These are phyloP conservation scores for Marasmius fiardii DNA, from an alignment of 1,284 basidiomycete genomes.

Conservation along the genomic window DNA sequence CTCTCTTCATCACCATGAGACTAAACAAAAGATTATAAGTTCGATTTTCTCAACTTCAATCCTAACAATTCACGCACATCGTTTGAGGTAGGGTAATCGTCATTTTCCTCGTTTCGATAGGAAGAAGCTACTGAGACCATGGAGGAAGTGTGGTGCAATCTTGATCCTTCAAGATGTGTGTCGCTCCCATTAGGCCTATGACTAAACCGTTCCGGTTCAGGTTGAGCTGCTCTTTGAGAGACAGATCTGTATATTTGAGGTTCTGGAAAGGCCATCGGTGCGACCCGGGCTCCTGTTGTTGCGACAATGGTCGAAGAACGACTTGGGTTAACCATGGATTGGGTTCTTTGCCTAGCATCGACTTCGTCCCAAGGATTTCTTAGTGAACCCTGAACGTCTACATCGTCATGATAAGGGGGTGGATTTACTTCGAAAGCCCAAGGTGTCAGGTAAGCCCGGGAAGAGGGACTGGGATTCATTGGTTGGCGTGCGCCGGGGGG, in stretches of 20 bases:
- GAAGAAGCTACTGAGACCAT: conserved; percentile 32
- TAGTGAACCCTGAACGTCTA: neutral
- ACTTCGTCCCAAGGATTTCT: conserved; percentile 8
- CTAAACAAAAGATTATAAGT: conserved; percentile 10
- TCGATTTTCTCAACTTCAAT: neutral
- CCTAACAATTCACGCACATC: conserved; percentile 21
- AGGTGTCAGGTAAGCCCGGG: conserved; percentile 7
- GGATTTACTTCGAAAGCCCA: conserved; percentile 14
- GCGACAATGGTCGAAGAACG: conserved; percentile 1
- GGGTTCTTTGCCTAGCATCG: conserved; percentile 8
- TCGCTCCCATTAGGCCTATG: conserved; percentile 46
- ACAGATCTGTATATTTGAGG: conserved; percentile 47
- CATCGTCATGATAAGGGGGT: conserved; percentile 9
- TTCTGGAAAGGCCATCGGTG: conserved; percentile 44
- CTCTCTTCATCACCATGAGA: conserved; percentile 25
- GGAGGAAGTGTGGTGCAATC: conserved; percentile 27
- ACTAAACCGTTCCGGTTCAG: conserved; percentile 2
- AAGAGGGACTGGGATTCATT: conserved; percentile 10
- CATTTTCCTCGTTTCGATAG: conserved; percentile 23
- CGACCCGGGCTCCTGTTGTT: conserved; percentile 4
- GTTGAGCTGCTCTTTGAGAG: conserved; percentile 36
- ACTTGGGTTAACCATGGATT: conserved; percentile 10
- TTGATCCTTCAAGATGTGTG: conserved; percentile 19
- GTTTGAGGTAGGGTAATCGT: conserved; percentile 27
- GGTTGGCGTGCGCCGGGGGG: conserved; percentile 12